Evolutionary conservation across 2,329 filamentous ascomycete genomes (phyloP), one percentile per base, ranked within the genome.

Genomic region (Epichloe sylvatica): DNA sequence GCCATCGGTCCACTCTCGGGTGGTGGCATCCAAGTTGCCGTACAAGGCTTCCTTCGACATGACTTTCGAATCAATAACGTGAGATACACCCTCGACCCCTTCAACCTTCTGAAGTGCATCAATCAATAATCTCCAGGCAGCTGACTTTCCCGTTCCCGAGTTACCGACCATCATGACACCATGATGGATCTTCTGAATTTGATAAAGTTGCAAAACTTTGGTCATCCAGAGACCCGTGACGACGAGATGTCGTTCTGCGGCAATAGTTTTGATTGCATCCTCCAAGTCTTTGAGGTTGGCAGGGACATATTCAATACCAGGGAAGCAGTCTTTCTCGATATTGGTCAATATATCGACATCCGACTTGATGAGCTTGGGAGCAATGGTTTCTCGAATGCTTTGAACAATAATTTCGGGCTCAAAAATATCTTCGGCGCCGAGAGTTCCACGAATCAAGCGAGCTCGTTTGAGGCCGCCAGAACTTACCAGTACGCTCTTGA

Each of bases 151-250:
- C 43, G 91, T 85, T n/a, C 94, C 92, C 33, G 94, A 96, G 62
- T 87, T 89, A 54, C 92, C 92, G 9, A 99, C 92, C 92, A 98
- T 97, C 94, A 99, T 99, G 30, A 99, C 92, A 83, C 92, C 92
- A 59, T 99, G 92, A 62, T 99, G 92, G 51, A 98, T 89, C 56
- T 83, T 86, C 67, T 97, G 92, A 54, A 99, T 99, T 66, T 99
- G 92, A 65, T 95, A 97, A 2, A 98, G 78, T 65, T 99, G 92
- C 8, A 98, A 75, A 35, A 94, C 83, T 70, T 99, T 99, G 51
- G 87, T 92, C 80, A 97, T 89, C 94, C 94, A 99, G 44, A 83
- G 82, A 49, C 97, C 90, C 51, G 83, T 96, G 57, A 94, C 85
- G 8, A 95, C 87, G 13, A 94, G 78, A 60, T 95, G 84, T 56